phyloP scores from a whole-genome alignment of 2,329 filamentous ascomycete species.

The Seiridium unicorne region DNA sequence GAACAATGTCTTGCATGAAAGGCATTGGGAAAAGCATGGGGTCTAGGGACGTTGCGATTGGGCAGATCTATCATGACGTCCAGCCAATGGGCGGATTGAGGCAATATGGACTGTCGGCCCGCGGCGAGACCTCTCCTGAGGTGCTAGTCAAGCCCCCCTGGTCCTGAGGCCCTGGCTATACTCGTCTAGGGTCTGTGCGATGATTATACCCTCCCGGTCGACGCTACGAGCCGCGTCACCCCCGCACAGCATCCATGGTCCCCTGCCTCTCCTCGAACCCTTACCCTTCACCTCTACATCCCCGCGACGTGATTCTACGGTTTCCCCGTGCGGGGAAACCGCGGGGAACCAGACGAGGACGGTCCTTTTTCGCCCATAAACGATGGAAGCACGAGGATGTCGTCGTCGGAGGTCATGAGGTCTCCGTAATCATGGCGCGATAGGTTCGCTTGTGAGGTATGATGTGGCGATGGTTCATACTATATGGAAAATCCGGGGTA shows the following conservation, averaged over 20 bases:
- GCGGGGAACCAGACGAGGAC: not conserved
- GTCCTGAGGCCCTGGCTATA: slow-evolving; percentile 20
- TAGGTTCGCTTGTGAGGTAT: slow-evolving; percentile 1
- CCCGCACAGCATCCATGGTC: not conserved
- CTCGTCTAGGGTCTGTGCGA: slow-evolving; percentile 20
- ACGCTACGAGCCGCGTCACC: slow-evolving; percentile 11
- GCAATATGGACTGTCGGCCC: slow-evolving; percentile 36
- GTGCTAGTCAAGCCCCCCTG: slow-evolving; percentile 7
- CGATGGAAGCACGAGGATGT: too few species aligned
- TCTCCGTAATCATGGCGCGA: not conserved
- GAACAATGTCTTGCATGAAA: slow-evolving; percentile 3
- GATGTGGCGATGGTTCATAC: not conserved
- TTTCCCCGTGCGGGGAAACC: slow-evolving; percentile 1
- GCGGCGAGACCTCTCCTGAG: slow-evolving; percentile 16
- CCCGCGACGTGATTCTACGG: not conserved
- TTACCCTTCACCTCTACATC: not conserved
- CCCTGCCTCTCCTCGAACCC: not conserved
- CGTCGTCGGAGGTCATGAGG: slow-evolving; percentile 2
- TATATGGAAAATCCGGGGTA: not conserved
- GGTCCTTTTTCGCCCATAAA: too few species aligned
- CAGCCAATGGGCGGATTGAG: slow-evolving; percentile 11
- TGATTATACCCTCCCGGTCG: slow-evolving; percentile 16
- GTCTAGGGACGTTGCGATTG: slow-evolving; percentile 17
- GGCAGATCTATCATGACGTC: slow-evolving; percentile 14
- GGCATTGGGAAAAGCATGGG: not conserved